Evolutionary conservation across 441 rosid species (phyloP).

Genomic region (Viola pubescens): DNA sequence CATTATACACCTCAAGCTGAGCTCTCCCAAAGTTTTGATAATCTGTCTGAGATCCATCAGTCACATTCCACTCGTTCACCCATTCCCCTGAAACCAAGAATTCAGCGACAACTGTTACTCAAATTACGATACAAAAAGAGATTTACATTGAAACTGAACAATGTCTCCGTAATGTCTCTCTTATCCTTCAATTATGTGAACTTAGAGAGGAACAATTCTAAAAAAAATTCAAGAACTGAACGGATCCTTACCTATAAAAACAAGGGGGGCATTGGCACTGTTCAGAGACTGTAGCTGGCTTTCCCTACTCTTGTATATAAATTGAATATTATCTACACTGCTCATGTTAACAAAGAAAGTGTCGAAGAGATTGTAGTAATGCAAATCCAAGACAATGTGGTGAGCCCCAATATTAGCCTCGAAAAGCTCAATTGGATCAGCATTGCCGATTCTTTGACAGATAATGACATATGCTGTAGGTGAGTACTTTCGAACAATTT

Average conservation of each 20-base stretch:
- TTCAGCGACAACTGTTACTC: background rate
- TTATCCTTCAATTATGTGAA: no score
- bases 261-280: slow-evolving; percentile 45
- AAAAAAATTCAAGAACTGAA: no score
- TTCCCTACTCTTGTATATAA: slow-evolving; percentile 46
- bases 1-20: slow-evolving; percentile 50
- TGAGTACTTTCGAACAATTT: slow-evolving; percentile 47
- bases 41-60: slow-evolving; percentile 40
- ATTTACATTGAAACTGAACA: background rate
- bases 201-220: slow-evolving; percentile 1
- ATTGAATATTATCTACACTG: slow-evolving; percentile 43
- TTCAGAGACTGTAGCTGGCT: slow-evolving; percentile 49
- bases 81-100: slow-evolving; percentile 52
- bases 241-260: slow-evolving; percentile 45
- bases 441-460: slow-evolving; percentile 73
- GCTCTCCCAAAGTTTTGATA: slow-evolving; percentile 62
- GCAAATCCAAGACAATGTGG: slow-evolving; percentile 62
- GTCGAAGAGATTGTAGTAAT: slow-evolving; percentile 71
- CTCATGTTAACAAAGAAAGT: slow-evolving; percentile 49
- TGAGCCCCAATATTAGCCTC: slow-evolving; percentile 52
- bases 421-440: slow-evolving; percentile 59
- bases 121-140: background rate
- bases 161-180: background rate
- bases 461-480: slow-evolving; percentile 48
- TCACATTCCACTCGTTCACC: slow-evolving; percentile 71